phyloP scores from a whole-genome alignment of 2,329 filamentous ascomycete species.

The Penicillium brevicompactum region DNA sequence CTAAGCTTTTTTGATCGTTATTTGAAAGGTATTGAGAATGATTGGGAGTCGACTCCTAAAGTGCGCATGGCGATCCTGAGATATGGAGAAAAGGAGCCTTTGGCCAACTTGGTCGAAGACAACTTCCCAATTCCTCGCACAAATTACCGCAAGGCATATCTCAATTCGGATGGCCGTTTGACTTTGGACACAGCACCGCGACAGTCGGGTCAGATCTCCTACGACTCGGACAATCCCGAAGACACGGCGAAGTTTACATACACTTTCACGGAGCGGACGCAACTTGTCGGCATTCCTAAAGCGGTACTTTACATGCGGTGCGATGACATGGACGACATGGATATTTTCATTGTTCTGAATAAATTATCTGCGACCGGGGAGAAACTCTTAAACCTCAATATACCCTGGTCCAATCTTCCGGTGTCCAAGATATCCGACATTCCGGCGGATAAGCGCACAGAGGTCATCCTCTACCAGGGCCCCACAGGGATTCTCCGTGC shows the following conservation, averaged over 20 bases:
- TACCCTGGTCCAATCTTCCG: constrained; percentile 41
- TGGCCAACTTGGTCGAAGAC: constrained; percentile 34
- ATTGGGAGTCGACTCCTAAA: constrained; percentile 50
- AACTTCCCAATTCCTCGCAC: constrained; percentile 41
- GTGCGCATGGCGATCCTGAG: constrained; percentile 47
- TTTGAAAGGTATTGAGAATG: constrained; percentile 47
- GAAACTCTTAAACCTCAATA: constrained; percentile 45
- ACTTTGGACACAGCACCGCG: constrained; percentile 1
- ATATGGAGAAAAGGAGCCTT: constrained; percentile 34
- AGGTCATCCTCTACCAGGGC: constrained; percentile 45
- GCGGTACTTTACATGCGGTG: constrained; percentile 51
- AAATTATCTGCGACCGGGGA: constrained; percentile 50
- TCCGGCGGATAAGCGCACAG: constrained; percentile 40
- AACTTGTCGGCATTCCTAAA: constrained; percentile 52
- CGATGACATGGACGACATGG: constrained; percentile 47
- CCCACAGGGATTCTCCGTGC: constrained; percentile 49
- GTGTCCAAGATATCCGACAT: constrained; percentile 31
- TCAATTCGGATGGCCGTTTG: constrained; percentile 21
- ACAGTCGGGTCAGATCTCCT: constrained; percentile 23
- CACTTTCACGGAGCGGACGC: constrained; percentile 42
- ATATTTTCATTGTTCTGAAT: constrained; percentile 47
- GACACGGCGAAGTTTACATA: constrained; percentile 38
- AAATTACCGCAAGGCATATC: constrained; percentile 36
- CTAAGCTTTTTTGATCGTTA: constrained; percentile 51
- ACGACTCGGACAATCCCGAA: constrained; percentile 33